Base-by-base conservation (phyloP, 1,139 yeast genomes). In the Pichia sp. region DNA sequence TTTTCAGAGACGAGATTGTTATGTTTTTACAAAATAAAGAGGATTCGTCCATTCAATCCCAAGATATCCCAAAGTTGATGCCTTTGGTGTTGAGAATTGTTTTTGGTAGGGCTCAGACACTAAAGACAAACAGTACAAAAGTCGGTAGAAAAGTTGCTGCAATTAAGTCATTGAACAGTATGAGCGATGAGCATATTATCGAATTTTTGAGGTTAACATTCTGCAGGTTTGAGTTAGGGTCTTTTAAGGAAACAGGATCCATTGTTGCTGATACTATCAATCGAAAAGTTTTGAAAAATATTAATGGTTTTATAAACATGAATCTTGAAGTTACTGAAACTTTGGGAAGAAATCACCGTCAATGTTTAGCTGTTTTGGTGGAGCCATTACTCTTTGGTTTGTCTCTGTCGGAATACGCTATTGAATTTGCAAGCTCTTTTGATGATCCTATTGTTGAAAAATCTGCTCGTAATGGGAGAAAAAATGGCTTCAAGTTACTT, bases 1-100 rank as follows among this genome's bases (percentile, higher is more conserved):
- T 81, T 20, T 89, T 86, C 63, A 77, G 86, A 46, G 98, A 93
- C 59, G 96, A 89, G 60, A 65, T 89, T 28, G 67, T 84, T 25
- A 74, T 72, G 28, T 70, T 91, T 36, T 64, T 85, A 28, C 66
- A 67, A 30, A 64, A 67, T 36, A 64, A 61, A 5, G 77, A 71
- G n/a, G 67, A 72, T n/a, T 69, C 69, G 8, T 62, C 65, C 2
- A 69, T 88, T 39, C 88, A 83, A 50, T 69, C 67, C 12, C 68
- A 67, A 7, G 96, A 89, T 56, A 66, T 72, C 18, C 65, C 60
- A 1, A 60, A 50, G 0, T 68, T 91, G 5, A 74, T 88, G 73
- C 93, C 94, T 1, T 59, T 84, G 35, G 72, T 88, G 5, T 62
- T 89, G 36, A 68, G 96, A 48, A 81, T 93, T 22, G 64, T 93